Conservation (phyloP, 768 basidiomycete genomes). For the Chalciporus chontae region DNA sequence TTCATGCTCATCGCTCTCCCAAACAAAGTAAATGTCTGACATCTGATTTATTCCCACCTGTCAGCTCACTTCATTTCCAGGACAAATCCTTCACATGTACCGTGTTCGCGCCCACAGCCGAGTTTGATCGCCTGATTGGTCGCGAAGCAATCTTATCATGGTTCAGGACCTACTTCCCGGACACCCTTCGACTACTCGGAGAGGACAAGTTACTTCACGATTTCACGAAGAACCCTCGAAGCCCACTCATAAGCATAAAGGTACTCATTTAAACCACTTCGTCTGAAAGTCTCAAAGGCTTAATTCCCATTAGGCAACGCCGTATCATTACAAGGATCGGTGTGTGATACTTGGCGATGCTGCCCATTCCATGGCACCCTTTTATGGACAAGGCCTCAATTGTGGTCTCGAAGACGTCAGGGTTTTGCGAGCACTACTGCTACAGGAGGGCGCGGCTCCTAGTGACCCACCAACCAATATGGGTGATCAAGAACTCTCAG, state of each 20-base stretch:
- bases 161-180: constrained; percentile 84
- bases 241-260: constrained; percentile 89
- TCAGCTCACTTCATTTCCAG: constrained; percentile 41
- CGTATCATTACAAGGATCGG: constrained; percentile 88
- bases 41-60: constrained; percentile 26
- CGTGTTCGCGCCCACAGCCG: constrained; percentile 81
- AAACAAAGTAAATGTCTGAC: constrained; percentile 68
- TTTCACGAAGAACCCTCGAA: constrained; percentile 82
- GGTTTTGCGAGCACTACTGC: constrained; percentile 73
- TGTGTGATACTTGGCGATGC: constrained; percentile 90
- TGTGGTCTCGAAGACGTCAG: constrained; percentile 98
- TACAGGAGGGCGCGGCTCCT: constrained; percentile 62
- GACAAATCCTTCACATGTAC: constrained; percentile 98
- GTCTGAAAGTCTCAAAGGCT: constrained; percentile 17
- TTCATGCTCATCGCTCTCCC: constrained; percentile 99
- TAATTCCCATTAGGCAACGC: constrained; percentile 54
- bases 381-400: constrained; percentile 96
- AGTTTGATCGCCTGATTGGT: constrained; percentile 64
- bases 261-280: constrained; percentile 42
- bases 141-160: constrained; percentile 59
- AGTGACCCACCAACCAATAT: constrained; percentile 30
- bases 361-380: constrained; percentile 98
- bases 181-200: constrained; percentile 84
- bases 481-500: constrained; percentile 35
- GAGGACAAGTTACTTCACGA: constrained; percentile 71